Base-by-base conservation (phyloP, 2,329 filamentous ascomycete species). In the Penicillium sp. region DNA sequence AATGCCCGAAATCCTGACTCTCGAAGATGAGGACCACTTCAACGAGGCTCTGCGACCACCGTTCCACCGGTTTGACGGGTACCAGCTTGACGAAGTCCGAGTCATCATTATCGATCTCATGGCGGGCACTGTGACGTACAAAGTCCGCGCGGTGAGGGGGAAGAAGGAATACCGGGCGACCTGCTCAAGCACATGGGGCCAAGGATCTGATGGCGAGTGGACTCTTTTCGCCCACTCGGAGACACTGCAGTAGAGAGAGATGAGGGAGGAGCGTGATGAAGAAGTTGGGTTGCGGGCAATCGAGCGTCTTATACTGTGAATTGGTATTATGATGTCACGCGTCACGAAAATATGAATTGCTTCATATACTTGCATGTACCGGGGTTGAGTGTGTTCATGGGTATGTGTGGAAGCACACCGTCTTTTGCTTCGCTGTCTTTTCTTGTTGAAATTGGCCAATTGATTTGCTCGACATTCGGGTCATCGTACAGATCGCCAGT, bases 161-260 rank as follows among this genome's bases (percentile, higher is more conserved):
- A 62, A 69, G 24, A 65, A 63, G 33, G 53, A 63, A 27, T 76
- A 73, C 22, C 59, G 62, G 14, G 73, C 69, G 0, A 72, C 69
- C 1, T 70, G 68, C 19, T 70, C 70, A 18, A 70, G 71, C 24
- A 76, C 74, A 4, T 76, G 74, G 74, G 70, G 70, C 27, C 74
- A 76, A 59, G 73, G 62, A 7, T 75, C 73, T 6, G 74, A 76
- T 61, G 74, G 73, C 14, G 74, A 76, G 58, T 76, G 74, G 74
- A 66, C 66, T 53, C 58, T 76, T 24, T 66, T 68, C n/a, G 62
- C 63, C n/a, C 74, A 76, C 46, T 69, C 72, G 39, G 74, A 76
- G 61, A 75, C 73, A 0, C 54, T 73, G 50, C 41, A 72, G 49
- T 74, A 62, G 16, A n/a, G 14, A 14, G 35, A 2, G 13, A 44